phyloP scores from a whole-genome alignment of 768 basidiomycete species.

The Leccinum boreale region DNA sequence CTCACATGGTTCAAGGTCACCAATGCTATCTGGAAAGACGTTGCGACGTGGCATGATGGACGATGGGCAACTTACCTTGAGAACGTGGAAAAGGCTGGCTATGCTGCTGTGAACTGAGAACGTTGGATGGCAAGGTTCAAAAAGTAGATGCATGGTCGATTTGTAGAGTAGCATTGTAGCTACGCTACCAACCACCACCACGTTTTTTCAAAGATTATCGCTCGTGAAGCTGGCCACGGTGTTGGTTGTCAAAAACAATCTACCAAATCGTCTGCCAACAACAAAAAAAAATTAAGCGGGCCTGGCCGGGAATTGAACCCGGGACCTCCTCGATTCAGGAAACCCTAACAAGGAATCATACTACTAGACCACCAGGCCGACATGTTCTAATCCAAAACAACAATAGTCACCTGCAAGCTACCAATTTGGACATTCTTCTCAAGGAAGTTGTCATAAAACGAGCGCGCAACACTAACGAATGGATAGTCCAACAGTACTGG shows the following conservation, averaged over 20 bases:
- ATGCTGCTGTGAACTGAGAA: conserved; percentile 20
- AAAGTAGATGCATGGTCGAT: background rate
- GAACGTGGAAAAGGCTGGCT: conserved; percentile 29
- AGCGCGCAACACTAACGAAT: conserved; percentile 4
- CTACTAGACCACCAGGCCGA: conserved; percentile 52
- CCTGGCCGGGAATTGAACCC: conserved; percentile 60
- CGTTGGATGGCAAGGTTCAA: background rate
- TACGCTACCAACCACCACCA: background rate
- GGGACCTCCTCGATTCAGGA: conserved; percentile 51
- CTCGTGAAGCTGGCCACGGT: background rate
- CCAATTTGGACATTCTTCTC: background rate
- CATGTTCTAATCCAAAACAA: rapidly evolving
- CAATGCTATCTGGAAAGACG: conserved; percentile 32
- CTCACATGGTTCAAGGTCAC: conserved; percentile 35
- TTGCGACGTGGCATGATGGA: conserved; percentile 37
- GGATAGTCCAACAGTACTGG: background rate
- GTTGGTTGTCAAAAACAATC: too few species aligned
- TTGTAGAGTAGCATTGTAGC: background rate
- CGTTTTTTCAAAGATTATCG: background rate
- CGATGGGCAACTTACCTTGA: conserved; percentile 36
- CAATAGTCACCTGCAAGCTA: background rate
- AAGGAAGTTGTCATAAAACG: conserved; percentile 7
- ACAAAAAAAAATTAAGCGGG: conserved; percentile 22
- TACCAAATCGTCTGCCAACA: too few species aligned
- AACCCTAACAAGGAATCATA: conserved; percentile 54